phyloP scores from a whole-genome alignment of 1,284 basidiomycete genomes.

The Rhodotorula sp. region DNA sequence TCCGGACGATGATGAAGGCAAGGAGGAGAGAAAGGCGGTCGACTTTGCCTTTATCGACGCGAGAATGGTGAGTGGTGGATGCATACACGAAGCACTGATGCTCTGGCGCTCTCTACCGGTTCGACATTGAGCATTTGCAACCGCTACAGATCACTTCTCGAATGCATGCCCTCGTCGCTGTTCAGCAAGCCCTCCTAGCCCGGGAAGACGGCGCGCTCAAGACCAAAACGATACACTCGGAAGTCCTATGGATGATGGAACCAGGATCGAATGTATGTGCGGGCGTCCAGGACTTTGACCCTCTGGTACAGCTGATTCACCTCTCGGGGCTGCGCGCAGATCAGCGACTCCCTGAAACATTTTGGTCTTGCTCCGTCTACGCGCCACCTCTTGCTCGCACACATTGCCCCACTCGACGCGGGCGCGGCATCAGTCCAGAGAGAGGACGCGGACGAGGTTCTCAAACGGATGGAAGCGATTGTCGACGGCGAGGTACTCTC shows the following conservation, averaged over 20 bases:
- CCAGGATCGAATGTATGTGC: conserved; percentile 71
- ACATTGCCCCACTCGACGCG: conserved; percentile 53
- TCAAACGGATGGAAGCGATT: conserved; percentile 57
- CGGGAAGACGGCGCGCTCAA: conserved; percentile 59
- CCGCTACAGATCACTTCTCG: conserved; percentile 64
- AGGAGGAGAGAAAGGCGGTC: conserved; percentile 66
- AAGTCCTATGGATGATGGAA: conserved; percentile 76
- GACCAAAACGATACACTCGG: conserved; percentile 78
- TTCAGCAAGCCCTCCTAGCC: conserved; percentile 73
- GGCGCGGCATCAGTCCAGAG: not conserved
- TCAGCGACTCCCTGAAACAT: conserved; percentile 76
- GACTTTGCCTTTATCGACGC: conserved; percentile 89
- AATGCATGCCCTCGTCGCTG: conserved; percentile 73
- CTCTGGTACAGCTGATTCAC: not conserved
- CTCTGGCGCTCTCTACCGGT: too few species aligned
- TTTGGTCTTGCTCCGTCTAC: conserved; percentile 74
- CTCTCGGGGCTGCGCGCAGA: conserved; percentile 57
- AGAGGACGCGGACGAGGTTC: conserved; percentile 51
- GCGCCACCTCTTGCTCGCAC: conserved; percentile 69
- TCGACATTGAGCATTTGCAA: not conserved
- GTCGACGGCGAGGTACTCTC: conserved; percentile 59
- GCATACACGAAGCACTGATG: not conserved
- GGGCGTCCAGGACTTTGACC: conserved; percentile 24
- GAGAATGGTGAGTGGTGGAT: conserved; percentile 51
- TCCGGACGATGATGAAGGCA: conserved; percentile 60